Conservation (phyloP, 2,329 filamentous ascomycete genomes). For the Mollisia scopiformis region DNA sequence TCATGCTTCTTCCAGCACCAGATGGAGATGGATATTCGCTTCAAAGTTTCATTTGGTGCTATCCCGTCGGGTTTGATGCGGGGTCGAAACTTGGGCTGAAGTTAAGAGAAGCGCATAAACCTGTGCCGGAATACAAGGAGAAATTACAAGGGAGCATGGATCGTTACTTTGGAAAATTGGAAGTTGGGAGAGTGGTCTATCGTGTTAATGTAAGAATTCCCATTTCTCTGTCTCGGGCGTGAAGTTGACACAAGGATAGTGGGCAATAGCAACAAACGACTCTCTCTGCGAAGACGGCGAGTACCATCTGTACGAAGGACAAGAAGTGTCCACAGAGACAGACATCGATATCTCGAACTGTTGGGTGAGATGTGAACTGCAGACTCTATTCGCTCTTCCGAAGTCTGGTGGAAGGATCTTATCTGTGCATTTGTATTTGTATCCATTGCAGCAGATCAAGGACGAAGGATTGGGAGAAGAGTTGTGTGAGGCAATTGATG, state of each 20-base stretch:
- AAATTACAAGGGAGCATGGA: slow-evolving; percentile 62
- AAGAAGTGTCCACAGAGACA: slow-evolving; percentile 2
- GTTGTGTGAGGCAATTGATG: background rate
- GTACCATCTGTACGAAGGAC: slow-evolving; percentile 8
- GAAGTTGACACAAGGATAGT: background rate
- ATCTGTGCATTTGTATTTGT: background rate
- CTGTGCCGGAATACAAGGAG: slow-evolving; percentile 55
- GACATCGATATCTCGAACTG: slow-evolving; percentile 32
- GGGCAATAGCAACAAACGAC: slow-evolving; percentile 9
- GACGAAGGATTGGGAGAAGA: background rate
- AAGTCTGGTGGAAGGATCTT: slow-evolving; percentile 55
- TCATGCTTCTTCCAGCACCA: slow-evolving; percentile 53
- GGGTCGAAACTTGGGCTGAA: slow-evolving; percentile 51
- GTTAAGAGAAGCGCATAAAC: slow-evolving; percentile 55
- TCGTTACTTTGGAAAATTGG: slow-evolving; percentile 55
- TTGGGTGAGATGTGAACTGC: slow-evolving; percentile 57
- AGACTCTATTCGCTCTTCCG: slow-evolving; percentile 61
- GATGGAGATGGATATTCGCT: slow-evolving; percentile 47
- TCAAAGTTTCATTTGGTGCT: slow-evolving; percentile 55
- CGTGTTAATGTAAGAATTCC: slow-evolving; percentile 46
- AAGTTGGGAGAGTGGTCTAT: slow-evolving; percentile 54
- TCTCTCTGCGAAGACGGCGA: slow-evolving; percentile 11
- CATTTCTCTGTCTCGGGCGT: background rate
- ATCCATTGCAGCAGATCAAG: background rate
- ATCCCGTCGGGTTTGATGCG: slow-evolving; percentile 59